Evolutionary conservation across 192 early-diverging fungal genomes (phyloP).

Genomic region (Dimargaris xerosporica): DNA sequence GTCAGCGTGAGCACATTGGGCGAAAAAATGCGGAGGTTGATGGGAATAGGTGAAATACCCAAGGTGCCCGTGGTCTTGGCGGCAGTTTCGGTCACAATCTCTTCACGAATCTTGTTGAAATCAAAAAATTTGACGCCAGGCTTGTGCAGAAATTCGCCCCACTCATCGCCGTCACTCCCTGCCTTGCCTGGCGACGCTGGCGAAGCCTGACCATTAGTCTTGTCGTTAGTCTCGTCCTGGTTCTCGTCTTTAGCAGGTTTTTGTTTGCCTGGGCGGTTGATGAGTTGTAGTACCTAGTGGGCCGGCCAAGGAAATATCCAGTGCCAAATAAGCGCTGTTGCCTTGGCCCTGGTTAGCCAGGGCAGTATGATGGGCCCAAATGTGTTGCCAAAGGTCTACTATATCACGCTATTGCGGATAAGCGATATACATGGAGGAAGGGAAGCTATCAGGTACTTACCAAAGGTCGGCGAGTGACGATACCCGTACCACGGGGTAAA

Average conservation of each 20-base stretch:
- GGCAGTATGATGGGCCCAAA: too few species aligned
- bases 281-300: conserved; percentile 71
- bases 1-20: conserved; percentile 98
- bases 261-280: conserved; percentile 62
- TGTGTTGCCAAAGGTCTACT: too few species aligned
- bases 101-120: conserved; percentile 94
- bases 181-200: too few species aligned
- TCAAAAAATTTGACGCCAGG: conserved; percentile 92
- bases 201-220: neutral
- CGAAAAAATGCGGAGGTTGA: conserved; percentile 94
- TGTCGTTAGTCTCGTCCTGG: neutral
- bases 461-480: conserved; percentile 93
- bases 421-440: too few species aligned
- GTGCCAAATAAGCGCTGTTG: neutral
- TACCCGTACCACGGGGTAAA: conserved; percentile 90
- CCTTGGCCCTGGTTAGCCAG: neutral
- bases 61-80: conserved; percentile 66
- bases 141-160: conserved; percentile 98
- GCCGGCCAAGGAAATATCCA: conserved; percentile 1
- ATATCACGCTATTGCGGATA: too few species aligned
- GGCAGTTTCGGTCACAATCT: conserved; percentile 89
- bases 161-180: conserved; percentile 77
- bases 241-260: conserved; percentile 11
- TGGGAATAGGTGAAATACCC: conserved; percentile 89
- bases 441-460: too few species aligned